Conservation (phyloP, 1,139 yeast species). For the Scheffersomyces illinoinensis region DNA sequence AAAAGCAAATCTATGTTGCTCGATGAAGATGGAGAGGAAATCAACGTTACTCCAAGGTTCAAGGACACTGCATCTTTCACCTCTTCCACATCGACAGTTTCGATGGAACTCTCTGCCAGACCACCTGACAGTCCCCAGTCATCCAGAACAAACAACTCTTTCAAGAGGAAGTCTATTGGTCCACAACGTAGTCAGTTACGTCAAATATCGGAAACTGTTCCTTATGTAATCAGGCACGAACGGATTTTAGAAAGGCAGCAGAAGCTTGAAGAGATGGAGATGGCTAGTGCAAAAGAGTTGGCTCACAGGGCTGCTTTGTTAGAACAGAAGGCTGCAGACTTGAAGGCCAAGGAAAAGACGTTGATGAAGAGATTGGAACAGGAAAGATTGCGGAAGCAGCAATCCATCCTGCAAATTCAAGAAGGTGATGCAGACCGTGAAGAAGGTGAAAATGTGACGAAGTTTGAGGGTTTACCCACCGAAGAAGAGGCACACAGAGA, state of each 20-base stretch:
- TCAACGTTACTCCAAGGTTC: constrained; percentile 29
- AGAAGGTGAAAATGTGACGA: constrained; percentile 1
- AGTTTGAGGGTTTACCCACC: constrained; percentile 2
- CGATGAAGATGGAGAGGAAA: constrained; percentile 27
- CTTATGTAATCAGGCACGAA: constrained; percentile 77
- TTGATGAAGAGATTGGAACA: constrained; percentile 43
- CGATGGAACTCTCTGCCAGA: constrained; percentile 14
- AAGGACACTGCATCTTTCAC: constrained; percentile 30
- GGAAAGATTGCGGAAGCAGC: constrained; percentile 15
- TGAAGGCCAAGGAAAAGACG: constrained; percentile 63
- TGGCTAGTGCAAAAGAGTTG: constrained; percentile 72
- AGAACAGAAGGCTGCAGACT: constrained; percentile 72
- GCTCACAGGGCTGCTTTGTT: constrained; percentile 72
- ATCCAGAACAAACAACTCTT: constrained; percentile 39
- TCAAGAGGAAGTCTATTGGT: constrained; percentile 56
- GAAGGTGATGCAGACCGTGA: constrained; percentile 1
- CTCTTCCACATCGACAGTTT: constrained; percentile 34
- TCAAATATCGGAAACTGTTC: constrained; percentile 78
- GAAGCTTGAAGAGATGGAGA: constrained; percentile 74
- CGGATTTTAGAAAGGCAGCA: constrained; percentile 73
- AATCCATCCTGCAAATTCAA: constrained; percentile 1
- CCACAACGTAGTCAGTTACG: constrained; percentile 71
- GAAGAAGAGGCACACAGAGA: not conserved
- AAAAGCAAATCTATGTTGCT: constrained; percentile 38
- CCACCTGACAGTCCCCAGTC: constrained; percentile 1